Percentiles rank a stretch among this genome's conserved stretches.
Evolutionary conservation across 495 filamentous ascomycete species (phyloP).

Genomic region (Aspergillus campestris): DNA sequence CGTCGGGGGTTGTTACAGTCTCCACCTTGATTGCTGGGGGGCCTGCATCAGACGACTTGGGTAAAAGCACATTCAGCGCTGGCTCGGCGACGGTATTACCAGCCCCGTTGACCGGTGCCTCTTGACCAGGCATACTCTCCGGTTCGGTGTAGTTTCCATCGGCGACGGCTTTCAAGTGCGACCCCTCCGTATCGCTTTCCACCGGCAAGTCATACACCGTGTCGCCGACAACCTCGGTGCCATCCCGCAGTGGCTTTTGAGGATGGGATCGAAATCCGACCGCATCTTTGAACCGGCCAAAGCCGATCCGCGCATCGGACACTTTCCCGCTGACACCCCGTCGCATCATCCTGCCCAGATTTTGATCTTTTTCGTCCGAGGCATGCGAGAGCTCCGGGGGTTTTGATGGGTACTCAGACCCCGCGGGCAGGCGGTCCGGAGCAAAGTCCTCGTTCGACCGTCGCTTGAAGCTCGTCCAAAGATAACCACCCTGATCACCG

Average conservation of each 20-base stretch:
- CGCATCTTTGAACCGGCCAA: conserved; percentile 77
- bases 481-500: conserved; percentile 55
- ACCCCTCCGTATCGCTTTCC: conserved; percentile 28
- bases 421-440: conserved; percentile 20
- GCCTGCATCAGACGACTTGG: conserved; percentile 16
- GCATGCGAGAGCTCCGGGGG: conserved; percentile 15
- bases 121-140: conserved; percentile 12
- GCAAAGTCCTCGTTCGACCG: conserved; percentile 32
- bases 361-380: conserved; percentile 54
- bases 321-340: conserved; percentile 73
- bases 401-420: conserved; percentile 24
- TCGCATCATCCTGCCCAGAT: conserved; percentile 57
- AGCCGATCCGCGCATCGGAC: conserved; percentile 74
- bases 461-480: conserved; percentile 52
- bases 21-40: conserved; percentile 32
- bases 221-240: conserved; percentile 22
- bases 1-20: conserved; percentile 12
- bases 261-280: conserved; percentile 56
- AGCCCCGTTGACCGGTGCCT: conserved; percentile 8
- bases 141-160: conserved; percentile 14
- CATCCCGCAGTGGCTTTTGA: conserved; percentile 35
- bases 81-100: conserved; percentile 10
- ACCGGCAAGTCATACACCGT: conserved; percentile 19
- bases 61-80: conserved; percentile 4
- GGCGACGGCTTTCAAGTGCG: conserved; percentile 6